Conservation (phyloP, 2,329 filamentous ascomycete species). For the Penicillium sclerotiorum region DNA sequence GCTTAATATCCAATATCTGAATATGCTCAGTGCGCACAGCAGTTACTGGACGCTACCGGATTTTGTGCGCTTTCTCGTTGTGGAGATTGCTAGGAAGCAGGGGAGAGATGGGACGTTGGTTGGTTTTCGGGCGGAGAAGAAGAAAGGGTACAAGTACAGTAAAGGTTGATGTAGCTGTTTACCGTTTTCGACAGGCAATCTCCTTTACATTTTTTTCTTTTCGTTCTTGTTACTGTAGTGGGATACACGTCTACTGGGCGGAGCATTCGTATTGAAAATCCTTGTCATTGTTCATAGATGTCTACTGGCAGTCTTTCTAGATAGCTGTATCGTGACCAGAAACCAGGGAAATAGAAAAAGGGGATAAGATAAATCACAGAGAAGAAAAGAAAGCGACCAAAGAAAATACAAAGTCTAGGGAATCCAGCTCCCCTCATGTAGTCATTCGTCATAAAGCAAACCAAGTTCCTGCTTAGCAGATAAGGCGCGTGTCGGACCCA, state of each 20-base stretch:
- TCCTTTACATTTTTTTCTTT: not conserved
- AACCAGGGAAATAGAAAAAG: conserved; percentile 1
- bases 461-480: conserved; percentile 13
- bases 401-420: conserved; percentile 5
- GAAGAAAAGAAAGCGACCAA: conserved; percentile 1
- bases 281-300: conserved; percentile 15
- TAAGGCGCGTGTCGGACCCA: conserved; percentile 23
- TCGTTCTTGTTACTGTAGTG: too few species aligned
- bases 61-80: conserved; percentile 85
- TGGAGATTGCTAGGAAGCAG: conserved; percentile 77
- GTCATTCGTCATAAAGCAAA: conserved; percentile 8
- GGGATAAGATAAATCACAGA: conserved; percentile 3
- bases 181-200: too few species aligned
- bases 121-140: conserved; percentile 58
- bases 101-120: conserved; percentile 64
- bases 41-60: conserved; percentile 90
- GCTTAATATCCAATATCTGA: conserved; percentile 92
- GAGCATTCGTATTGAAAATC: conserved; percentile 2
- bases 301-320: conserved; percentile 10
- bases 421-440: conserved; percentile 15
- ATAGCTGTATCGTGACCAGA: conserved; percentile 2
- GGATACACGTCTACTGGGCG: not conserved
- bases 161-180: conserved; percentile 33
- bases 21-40: conserved; percentile 94
- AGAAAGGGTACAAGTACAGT: conserved; percentile 53